Base-by-base conservation (phyloP, 208 protist species). In the Histomonas meleagridis region DNA sequence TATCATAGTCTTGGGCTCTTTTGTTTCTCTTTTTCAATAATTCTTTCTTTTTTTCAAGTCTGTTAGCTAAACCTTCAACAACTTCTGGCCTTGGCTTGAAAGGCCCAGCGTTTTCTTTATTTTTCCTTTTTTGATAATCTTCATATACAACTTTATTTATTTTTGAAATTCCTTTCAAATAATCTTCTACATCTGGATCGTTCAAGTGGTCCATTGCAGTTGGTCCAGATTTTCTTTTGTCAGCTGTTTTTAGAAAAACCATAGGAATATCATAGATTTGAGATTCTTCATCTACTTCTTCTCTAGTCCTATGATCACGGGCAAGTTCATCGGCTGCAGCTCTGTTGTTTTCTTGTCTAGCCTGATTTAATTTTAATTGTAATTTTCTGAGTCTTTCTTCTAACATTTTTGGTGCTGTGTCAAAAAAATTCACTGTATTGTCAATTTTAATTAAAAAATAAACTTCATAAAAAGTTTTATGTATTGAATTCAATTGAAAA, bases 81-180 rank as follows among this genome's bases (percentile, higher is more conserved):
- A 46, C 46, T 55, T 86, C 76, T 55, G 23, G 46, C 1, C 46
- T 32, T 26, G 43, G 60, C n/a, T 28, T 48, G 26, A 38, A 86
- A 16, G n/a, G 46, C 38, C 18, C 12, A 38, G 38, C 9, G 23
- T 51, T 43, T 2, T 46, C 76, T 55, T 55, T 86, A 38, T 38
- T 26, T 43, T 86, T 86, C 38, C 76, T 51, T n/a, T 51, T 26
- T 38, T 55, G 76, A 28, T 86, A 86, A 38, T 86, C 76, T 86
- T 86, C 18, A 46, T 55, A 86, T 0, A 86, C 18, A 32, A 12
- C n/a, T 86, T 48, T 48, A 14, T 40, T 40, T 55, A 86, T 32
- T 86, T 86, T 86, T 32, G n/a, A 32, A 55, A 86, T 86, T 57
- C 16, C 40, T 4, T 28, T 32, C 10, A 86, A 46, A 86, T 86